Evolutionary conservation across 345 rosid genomes (phyloP).

Genomic region (Corymbia maculata): DNA sequence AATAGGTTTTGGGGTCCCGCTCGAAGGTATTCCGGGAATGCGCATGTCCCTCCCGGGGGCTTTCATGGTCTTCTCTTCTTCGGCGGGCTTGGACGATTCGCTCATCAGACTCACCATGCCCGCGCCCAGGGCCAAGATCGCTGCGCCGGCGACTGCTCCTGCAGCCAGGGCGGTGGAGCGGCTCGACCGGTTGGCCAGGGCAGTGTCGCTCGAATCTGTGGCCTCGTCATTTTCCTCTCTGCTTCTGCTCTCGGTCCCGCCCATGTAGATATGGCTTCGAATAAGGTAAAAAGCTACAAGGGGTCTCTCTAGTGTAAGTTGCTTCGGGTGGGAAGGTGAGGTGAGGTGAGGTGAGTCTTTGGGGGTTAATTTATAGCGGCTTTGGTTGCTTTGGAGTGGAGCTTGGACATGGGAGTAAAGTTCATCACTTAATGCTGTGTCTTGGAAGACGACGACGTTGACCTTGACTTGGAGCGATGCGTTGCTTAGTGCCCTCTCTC

Average conservation of each 20-base stretch:
- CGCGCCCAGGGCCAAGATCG: background rate
- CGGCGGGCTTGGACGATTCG: fast-evolving
- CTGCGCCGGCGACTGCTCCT: fast-evolving
- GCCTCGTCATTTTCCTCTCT: background rate
- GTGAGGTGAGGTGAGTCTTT: background rate
- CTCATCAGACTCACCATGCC: background rate
- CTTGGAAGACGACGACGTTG: background rate
- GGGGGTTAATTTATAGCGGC: background rate
- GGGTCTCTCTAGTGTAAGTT: background rate
- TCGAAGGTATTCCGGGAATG: background rate
- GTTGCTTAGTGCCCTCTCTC: background rate
- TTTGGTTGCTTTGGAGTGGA: background rate
- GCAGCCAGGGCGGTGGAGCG: fast-evolving
- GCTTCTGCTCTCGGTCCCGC: background rate
- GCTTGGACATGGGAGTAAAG: background rate
- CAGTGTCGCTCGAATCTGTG: background rate
- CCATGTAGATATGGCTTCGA: background rate
- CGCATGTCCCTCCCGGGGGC: background rate
- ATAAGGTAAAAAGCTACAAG: background rate
- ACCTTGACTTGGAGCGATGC: background rate
- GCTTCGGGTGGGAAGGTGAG: background rate
- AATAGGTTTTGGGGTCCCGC: background rate
- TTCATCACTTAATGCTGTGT: background rate
- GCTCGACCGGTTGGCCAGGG: background rate
- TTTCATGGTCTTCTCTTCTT: conserved; percentile 2